phyloP scores from a whole-genome alignment of 352 stramenopile species.

The Phytophthora sp. region DNA sequence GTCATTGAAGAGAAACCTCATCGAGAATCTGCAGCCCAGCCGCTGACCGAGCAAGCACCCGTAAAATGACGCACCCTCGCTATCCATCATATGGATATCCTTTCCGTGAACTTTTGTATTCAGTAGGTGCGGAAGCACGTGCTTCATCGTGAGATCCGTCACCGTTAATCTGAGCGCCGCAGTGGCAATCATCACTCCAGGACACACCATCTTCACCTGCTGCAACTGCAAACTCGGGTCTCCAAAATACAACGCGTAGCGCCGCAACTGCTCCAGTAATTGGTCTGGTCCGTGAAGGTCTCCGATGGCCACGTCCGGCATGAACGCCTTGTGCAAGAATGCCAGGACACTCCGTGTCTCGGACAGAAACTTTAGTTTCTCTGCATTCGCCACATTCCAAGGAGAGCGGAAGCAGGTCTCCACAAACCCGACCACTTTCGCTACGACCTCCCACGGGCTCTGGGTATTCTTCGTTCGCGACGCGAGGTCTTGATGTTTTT shows the following conservation, averaged over 20 bases:
- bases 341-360: conserved; percentile 2
- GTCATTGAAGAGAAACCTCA: conserved; percentile 14
- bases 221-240: conserved; percentile 12
- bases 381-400: conserved; percentile 1
- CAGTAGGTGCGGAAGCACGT: conserved; percentile 17
- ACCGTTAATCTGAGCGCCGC: conserved; percentile 2
- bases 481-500: conserved; percentile 12
- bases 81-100: background rate
- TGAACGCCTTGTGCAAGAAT: conserved; percentile 14
- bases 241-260: conserved; percentile 21
- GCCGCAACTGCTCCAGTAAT: conserved; percentile 18
- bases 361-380: conserved; percentile 8
- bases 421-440: conserved; percentile 17
- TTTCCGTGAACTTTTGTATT: background rate
- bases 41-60: conserved; percentile 11
- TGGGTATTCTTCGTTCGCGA: conserved; percentile 25
- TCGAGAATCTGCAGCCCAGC: background rate
- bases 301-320: conserved; percentile 16
- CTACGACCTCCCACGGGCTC: conserved; percentile 18
- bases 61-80: background rate
- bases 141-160: conserved; percentile 10
- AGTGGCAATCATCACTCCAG: conserved; percentile 14
- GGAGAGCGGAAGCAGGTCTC: conserved; percentile 19
- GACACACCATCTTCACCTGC: conserved; percentile 12
- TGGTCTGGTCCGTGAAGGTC: conserved; percentile 2